Evolutionary conservation across 2,329 filamentous ascomycete species (phyloP).

Genomic region (Hymenotorrendiella dingleyae): DNA sequence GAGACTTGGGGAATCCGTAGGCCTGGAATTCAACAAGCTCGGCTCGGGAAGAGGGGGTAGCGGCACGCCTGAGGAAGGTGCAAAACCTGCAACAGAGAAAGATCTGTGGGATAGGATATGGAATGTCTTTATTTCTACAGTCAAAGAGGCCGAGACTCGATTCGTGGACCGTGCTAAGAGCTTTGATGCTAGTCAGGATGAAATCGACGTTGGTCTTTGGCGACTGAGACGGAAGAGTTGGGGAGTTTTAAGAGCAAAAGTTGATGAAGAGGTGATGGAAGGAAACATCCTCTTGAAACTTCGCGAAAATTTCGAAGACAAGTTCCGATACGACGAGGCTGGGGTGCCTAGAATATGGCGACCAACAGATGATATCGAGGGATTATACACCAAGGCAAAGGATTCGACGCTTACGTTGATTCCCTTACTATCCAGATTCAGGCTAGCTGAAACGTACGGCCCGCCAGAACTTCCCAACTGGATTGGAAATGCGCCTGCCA

Average conservation of each 20-base stretch:
- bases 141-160: constrained; percentile 76
- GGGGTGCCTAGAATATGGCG: constrained; percentile 96
- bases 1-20: constrained; percentile 78
- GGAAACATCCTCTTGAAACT: constrained; percentile 93
- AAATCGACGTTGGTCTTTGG: constrained; percentile 91
- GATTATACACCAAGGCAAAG: constrained; percentile 83
- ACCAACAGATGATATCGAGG: constrained; percentile 94
- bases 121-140: constrained; percentile 75
- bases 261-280: constrained; percentile 97
- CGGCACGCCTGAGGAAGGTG: constrained; percentile 71
- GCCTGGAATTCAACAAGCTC: constrained; percentile 92
- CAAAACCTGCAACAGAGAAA: constrained; percentile 69
- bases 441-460: constrained; percentile 64
- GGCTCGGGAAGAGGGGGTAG: constrained; percentile 80
- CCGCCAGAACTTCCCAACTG: constrained; percentile 79
- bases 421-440: constrained; percentile 80
- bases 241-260: constrained; percentile 80
- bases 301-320: constrained; percentile 97
- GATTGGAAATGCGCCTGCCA: constrained; percentile 71
- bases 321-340: constrained; percentile 94
- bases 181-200: constrained; percentile 86
- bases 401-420: constrained; percentile 90
- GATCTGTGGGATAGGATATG: constrained; percentile 96
- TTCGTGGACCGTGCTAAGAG: constrained; percentile 87
- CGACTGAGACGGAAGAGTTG: constrained; percentile 89